phyloP scores from a whole-genome alignment of 2,329 filamentous ascomycete genomes.

The Chaetomium sp. region DNA sequence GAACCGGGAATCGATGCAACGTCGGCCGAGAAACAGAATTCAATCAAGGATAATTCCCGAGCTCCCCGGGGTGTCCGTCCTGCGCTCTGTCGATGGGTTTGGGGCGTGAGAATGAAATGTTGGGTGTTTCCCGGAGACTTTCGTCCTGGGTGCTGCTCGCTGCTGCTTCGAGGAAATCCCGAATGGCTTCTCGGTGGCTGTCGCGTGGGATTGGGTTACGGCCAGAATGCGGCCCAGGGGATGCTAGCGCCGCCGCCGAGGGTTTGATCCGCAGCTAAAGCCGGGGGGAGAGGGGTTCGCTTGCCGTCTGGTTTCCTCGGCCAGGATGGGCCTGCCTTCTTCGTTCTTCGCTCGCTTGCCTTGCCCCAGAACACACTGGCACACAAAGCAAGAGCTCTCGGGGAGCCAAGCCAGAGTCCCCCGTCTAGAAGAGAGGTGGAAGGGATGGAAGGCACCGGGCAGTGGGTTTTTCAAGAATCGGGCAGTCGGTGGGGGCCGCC shows the following conservation, averaged over 20 bases:
- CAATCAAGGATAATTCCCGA: not conserved
- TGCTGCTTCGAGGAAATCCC: not conserved
- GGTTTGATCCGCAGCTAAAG: slow-evolving; percentile 32
- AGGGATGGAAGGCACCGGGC: not conserved
- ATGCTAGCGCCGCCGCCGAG: slow-evolving; percentile 22
- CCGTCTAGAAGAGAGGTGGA: too few relatives aligned
- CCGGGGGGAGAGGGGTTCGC: slow-evolving; percentile 10
- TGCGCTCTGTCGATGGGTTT: not conserved
- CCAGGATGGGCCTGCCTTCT: slow-evolving; percentile 11
- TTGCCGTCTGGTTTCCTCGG: slow-evolving; percentile 19
- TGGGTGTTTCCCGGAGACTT: slow-evolving; percentile 14
- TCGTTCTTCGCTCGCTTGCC: not conserved
- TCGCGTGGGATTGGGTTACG: slow-evolving; percentile 28
- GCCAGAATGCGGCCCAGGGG: slow-evolving; percentile 22
- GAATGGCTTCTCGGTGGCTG: not conserved
- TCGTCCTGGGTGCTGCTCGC: not conserved
- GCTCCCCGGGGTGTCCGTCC: not conserved
- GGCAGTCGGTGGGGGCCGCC: not conserved
- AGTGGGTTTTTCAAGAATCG: not conserved
- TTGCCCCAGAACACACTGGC: not conserved
- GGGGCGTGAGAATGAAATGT: slow-evolving; percentile 1
- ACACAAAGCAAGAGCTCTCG: too few relatives aligned
- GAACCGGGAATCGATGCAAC: not conserved
- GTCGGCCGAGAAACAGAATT: not conserved
- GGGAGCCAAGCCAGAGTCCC: not conserved